Evolutionary conservation across 2,329 filamentous ascomycete species (phyloP).

Genomic region (Claviceps capensis): DNA sequence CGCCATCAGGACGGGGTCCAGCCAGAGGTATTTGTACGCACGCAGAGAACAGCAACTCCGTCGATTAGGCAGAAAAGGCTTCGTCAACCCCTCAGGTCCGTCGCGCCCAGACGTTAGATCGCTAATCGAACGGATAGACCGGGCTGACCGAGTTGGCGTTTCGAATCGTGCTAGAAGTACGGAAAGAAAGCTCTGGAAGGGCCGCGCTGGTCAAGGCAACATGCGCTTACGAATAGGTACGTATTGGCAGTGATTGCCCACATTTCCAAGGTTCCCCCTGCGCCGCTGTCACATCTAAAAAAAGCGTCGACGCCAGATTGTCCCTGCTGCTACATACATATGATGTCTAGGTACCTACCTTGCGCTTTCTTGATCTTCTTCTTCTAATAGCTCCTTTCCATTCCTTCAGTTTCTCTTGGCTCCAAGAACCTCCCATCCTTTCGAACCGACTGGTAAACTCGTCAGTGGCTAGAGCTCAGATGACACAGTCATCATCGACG

Average conservation of each 20-base stretch:
- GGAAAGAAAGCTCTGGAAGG: constrained; percentile 6
- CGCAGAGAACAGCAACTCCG: background rate
- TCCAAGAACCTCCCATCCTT: too few relatives aligned
- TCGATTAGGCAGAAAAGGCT: constrained; percentile 4
- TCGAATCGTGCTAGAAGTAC: background rate
- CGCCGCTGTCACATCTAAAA: too few relatives aligned
- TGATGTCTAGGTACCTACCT: too few relatives aligned
- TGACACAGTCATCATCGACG: too few relatives aligned
- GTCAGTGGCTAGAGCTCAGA: too few relatives aligned
- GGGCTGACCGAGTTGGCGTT: background rate
- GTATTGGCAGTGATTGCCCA: background rate
- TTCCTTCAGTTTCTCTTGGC: too few relatives aligned
- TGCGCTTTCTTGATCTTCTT: too few relatives aligned
- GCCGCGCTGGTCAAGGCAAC: background rate
- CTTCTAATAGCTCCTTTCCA: too few relatives aligned
- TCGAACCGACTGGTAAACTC: too few relatives aligned
- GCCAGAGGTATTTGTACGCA: background rate
- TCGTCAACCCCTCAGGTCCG: constrained; percentile 1
- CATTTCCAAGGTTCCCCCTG: too few relatives aligned
- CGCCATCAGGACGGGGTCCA: constrained; percentile 32
- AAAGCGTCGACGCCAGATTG: too few relatives aligned
- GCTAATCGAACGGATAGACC: constrained; percentile 1
- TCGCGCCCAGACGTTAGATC: background rate
- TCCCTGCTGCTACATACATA: too few relatives aligned
- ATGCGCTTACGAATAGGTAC: constrained; percentile 4